phyloP scores from a whole-genome alignment of 1,139 yeast genomes.

The Zygotorulaspora mrakii region DNA sequence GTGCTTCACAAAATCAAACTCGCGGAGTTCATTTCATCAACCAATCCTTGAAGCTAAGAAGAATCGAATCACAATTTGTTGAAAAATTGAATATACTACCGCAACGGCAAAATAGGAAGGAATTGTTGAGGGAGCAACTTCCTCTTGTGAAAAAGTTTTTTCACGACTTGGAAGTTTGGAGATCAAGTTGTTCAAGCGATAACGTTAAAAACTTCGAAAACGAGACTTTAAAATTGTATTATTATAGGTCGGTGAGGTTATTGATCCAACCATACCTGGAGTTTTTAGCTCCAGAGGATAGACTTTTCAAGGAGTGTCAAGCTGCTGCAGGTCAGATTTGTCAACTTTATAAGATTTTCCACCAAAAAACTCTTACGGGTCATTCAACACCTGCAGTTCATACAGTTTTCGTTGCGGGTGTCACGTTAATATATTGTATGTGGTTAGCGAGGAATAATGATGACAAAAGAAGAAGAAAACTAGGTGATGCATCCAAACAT shows the following conservation, averaged over 20 bases:
- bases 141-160: conserved; percentile 45
- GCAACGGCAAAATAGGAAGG: conserved; percentile 22
- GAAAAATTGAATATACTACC: conserved; percentile 46
- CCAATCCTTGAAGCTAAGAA: conserved; percentile 49
- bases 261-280: conserved; percentile 58
- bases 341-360: conserved; percentile 54
- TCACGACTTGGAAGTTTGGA: conserved; percentile 49
- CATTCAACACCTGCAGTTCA: conserved; percentile 60
- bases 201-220: conserved; percentile 44
- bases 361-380: conserved; percentile 53
- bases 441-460: conserved; percentile 58
- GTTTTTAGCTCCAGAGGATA: conserved; percentile 52
- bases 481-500: conserved; percentile 52
- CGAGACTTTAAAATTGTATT: conserved; percentile 51
- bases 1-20: conserved; percentile 13
- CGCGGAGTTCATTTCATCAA: conserved; percentile 46
- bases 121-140: conserved; percentile 36
- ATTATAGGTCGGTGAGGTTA: conserved; percentile 53
- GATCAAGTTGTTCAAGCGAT: conserved; percentile 42
- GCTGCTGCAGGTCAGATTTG: conserved; percentile 64
- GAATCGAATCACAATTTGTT: conserved; percentile 54
- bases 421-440: conserved; percentile 55
- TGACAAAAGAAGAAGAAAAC: conserved; percentile 44
- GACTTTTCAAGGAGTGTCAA: conserved; percentile 55
- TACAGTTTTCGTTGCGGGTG: conserved; percentile 60